These are phyloP conservation scores for Pythium aphanidermatum DNA, from an alignment of 352 stramenopile species.

Conservation along the genomic window DNA sequence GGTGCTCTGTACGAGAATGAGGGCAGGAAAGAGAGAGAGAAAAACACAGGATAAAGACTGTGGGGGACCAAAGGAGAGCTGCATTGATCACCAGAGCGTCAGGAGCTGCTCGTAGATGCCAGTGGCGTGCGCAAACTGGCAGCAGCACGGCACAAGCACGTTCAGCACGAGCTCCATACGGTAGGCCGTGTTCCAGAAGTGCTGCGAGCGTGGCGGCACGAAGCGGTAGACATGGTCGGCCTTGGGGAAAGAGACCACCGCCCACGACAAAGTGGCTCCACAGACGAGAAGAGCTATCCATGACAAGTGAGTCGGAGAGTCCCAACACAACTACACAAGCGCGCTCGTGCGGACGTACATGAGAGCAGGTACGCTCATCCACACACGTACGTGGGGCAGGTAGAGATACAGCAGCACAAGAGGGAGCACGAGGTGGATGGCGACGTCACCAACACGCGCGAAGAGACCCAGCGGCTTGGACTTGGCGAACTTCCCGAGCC, in stretches of 20 bases:
- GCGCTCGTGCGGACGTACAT: no score
- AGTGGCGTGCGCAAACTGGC: constrained; percentile 35
- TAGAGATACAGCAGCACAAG: constrained; percentile 66
- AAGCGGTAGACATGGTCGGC: constrained; percentile 80
- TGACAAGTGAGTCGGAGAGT: no score
- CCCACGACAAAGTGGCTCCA: constrained; percentile 76
- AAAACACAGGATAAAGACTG: no score
- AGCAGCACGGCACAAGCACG: constrained; percentile 68
- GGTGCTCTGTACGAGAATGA: no score
- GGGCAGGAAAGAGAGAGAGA: constrained; percentile 2
- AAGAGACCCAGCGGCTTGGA: constrained; percentile 48
- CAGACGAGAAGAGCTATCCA: constrained; percentile 64
- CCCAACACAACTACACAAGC: constrained; percentile 8
- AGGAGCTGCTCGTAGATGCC: constrained; percentile 21
- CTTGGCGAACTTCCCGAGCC: constrained; percentile 61
- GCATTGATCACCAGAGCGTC: no score
- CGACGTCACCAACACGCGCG: constrained; percentile 45
- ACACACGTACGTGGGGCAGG: constrained; percentile 60
- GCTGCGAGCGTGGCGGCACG: constrained; percentile 53
- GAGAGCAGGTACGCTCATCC: constrained; percentile 73
- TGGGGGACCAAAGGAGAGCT: no score
- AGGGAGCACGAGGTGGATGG: constrained; percentile 58
- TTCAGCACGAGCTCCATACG: constrained; percentile 82
- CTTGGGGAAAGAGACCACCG: constrained; percentile 60
- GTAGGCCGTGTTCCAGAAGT: constrained; percentile 76